A percentile compares a stretch with the other conserved stretches of the same genome.
phyloP scores from a whole-genome alignment of 2,329 filamentous ascomycete species.

The Xylaria sp. region DNA sequence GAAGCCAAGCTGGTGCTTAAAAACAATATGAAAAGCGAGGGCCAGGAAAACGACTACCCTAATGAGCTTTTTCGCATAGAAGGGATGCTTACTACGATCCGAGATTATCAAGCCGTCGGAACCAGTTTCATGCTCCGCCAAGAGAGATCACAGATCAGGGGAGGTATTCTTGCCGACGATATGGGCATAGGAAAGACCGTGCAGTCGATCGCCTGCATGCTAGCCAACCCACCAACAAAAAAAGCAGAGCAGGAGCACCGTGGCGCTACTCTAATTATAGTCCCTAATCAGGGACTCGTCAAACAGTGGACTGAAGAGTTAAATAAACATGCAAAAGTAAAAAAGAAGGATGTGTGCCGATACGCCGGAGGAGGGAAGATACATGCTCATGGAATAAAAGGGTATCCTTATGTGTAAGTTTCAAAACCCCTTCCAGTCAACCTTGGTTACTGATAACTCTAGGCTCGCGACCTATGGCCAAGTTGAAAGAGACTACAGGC shows the following conservation, averaged over 20 bases:
- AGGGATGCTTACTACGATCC: constrained; percentile 10
- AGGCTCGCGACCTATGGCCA: constrained; percentile 23
- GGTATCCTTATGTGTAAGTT: constrained; percentile 13
- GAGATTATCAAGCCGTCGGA: constrained; percentile 22
- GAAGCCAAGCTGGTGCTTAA: neutral
- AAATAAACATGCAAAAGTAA: neutral
- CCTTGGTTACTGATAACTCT: neutral
- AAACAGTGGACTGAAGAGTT: constrained; percentile 17
- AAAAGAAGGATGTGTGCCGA: neutral
- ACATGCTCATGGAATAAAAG: neutral
- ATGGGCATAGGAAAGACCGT: constrained; percentile 29
- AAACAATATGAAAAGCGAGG: neutral
- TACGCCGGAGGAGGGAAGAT: neutral
- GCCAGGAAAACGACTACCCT: neutral
- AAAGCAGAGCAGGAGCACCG: neutral
- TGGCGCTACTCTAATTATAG: constrained; percentile 11
- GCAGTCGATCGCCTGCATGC: constrained; percentile 20
- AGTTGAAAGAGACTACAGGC: constrained; percentile 7
- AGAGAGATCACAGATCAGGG: constrained; percentile 3
- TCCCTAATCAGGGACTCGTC: constrained; percentile 6
- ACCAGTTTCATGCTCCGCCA: constrained; percentile 19
- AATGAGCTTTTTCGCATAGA: constrained; percentile 6
- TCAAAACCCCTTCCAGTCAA: neutral
- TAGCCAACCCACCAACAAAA: neutral
- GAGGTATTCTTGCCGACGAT: constrained; percentile 26